A percentile compares a stretch with the other conserved stretches of the same genome.
These are phyloP conservation scores for Coccomyxa sp. DNA, from an alignment of 139 green algal species.

Conservation along the genomic window DNA sequence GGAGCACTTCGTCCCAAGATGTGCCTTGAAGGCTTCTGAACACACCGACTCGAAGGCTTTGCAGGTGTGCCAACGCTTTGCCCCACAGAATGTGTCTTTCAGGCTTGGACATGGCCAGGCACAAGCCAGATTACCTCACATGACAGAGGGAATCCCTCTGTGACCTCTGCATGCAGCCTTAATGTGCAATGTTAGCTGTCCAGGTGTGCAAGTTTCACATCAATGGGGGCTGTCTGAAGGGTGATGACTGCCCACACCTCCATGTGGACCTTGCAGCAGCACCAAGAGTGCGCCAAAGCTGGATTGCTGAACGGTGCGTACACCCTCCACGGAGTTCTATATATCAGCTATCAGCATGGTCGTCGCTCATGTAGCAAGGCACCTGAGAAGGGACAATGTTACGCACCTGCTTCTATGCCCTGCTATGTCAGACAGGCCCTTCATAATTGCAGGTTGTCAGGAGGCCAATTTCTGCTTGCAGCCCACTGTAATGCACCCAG, in stretches of 20 bases:
- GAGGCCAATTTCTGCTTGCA: not conserved
- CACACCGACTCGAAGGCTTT: no score
- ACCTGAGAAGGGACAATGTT: no score
- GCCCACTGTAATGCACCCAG: not conserved
- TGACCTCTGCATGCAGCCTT: not conserved
- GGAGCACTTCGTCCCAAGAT: not conserved
- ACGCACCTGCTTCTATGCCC: no score
- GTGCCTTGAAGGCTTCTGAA: no score
- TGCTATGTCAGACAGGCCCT: not conserved
- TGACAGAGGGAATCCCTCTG: no score
- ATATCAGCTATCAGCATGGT: not conserved
- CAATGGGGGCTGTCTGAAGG: not conserved
- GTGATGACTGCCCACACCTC: not conserved
- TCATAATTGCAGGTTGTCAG: not conserved
- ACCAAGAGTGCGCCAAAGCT: not conserved
- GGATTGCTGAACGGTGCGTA: not conserved
- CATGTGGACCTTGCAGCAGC: not conserved
- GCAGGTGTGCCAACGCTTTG: not conserved
- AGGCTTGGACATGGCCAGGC: not conserved
- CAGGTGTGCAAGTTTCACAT: conserved; percentile 1
- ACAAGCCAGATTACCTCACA: not conserved
- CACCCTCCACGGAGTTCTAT: not conserved
- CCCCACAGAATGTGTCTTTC: not conserved
- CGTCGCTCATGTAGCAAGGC: not conserved
- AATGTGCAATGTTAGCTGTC: not conserved